Percentiles rank a stretch among this genome's conserved stretches.
These are phyloP conservation scores for Delonix regia DNA, from an alignment of 306 rosid genomes.

Conservation along the genomic window DNA sequence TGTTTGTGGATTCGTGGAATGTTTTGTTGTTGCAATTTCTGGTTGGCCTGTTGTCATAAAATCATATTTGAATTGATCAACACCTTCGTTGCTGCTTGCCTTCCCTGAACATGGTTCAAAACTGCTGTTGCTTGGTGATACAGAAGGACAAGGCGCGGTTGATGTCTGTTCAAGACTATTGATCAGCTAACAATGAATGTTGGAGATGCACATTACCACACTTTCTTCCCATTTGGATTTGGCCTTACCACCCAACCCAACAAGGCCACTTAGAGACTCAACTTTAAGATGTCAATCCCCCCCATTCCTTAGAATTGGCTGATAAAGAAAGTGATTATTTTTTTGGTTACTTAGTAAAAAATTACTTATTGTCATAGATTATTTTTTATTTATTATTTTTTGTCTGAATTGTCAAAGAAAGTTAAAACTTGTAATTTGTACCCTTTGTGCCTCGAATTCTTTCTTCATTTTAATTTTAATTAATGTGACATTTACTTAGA, in stretches of 20 bases:
- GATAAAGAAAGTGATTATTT: background rate
- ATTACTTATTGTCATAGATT: no score
- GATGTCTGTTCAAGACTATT: constrained; percentile 56
- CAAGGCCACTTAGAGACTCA: constrained; percentile 24
- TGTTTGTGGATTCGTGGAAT: constrained; percentile 47
- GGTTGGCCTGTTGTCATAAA: constrained; percentile 56
- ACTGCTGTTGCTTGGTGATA: no score
- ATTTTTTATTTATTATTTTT: no score
- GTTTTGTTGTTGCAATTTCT: constrained; percentile 51
- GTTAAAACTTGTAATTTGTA: background rate
- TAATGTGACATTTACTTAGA: no score
- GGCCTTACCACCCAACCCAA: constrained; percentile 50
- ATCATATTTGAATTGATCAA: constrained; percentile 45
- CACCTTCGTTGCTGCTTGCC: constrained; percentile 54
- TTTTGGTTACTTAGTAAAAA: background rate
- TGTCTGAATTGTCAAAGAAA: no score
- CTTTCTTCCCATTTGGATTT: constrained; percentile 57
- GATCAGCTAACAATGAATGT: constrained; percentile 59
- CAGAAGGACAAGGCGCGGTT: constrained; percentile 59
- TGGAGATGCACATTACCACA: constrained; percentile 54
- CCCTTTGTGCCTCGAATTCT: background rate
- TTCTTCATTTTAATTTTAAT: background rate
- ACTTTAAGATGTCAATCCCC: background rate
- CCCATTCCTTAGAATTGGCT: background rate
- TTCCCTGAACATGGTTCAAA: no score